Base-by-base conservation (phyloP, 768 basidiomycete genomes). In the Leccinum imitatum region DNA sequence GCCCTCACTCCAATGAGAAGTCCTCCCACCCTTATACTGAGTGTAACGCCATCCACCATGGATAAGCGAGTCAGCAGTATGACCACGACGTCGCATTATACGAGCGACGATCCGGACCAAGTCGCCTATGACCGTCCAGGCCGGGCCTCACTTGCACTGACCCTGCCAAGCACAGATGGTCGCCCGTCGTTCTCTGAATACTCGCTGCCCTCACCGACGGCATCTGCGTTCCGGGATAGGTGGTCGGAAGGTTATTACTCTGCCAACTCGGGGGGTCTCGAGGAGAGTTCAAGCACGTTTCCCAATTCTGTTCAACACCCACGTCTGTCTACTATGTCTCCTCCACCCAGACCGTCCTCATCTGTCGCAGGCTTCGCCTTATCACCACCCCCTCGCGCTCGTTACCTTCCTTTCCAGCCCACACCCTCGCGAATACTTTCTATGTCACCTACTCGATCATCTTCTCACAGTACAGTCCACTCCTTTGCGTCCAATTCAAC, bases 191-290 rank as follows among this genome's bases (percentile, higher is more conserved):
- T 86, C 30, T 89, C 88, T 13, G 83, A 85, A 56, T 87, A 87
- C 69, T 86, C 87, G 10, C 84, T 85, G 63, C 79, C 82, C 5
- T 91, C 90, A 10, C 90, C 90, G 2, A 89, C 89, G 4, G 85
- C 80, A 6, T 91, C 90, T n/a, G 88, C 87, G n/a, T 92, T 92
- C 74, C 83, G 84, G 27, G 88, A 90, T 64, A 83, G 73, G 55
- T 71, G 64, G 66, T 75, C 74, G 1, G 69, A 74, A 7, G 67
- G 72, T 39, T 74, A 75, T 57, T 74, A 74, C 53, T 74, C 72
- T 27, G 65, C 66, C 2, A 47, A 59, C 19, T 73, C 71, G 47
- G 73, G 65, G 17, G 60, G 52, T 50, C 64, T 48, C 39, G 61
- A 37, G 54, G 69, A 58, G 48, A 47, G 53, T n/a, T 39, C 61